Evolutionary conservation across 2,329 filamentous ascomycete genomes (phyloP).

Genomic region (Laburnicola sp.): DNA sequence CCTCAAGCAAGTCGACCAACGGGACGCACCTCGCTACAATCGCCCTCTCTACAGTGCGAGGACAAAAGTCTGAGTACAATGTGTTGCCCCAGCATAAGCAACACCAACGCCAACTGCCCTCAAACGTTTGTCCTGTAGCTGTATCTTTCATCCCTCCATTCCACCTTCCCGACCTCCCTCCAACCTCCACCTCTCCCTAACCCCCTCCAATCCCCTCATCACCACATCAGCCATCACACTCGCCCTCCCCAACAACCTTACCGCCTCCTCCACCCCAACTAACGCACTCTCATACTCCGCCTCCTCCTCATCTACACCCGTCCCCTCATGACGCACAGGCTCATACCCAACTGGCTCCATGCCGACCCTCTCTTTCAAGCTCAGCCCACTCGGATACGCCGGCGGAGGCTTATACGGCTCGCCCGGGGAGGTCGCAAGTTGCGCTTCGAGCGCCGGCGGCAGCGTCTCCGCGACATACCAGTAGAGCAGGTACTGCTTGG

Average conservation of each 20-base stretch:
- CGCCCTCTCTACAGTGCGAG: too few relatives aligned
- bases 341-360: constrained; percentile 50
- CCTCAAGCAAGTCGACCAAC: too few relatives aligned
- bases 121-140: too few relatives aligned
- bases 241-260: constrained; percentile 43
- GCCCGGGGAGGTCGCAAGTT: constrained; percentile 24
- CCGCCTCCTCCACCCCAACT: constrained; percentile 50
- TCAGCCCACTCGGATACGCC: constrained; percentile 41
- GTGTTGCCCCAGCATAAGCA: too few relatives aligned
- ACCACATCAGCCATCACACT: constrained; percentile 53
- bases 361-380: constrained; percentile 43
- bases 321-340: constrained; percentile 51
- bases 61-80: too few relatives aligned
- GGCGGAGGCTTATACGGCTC: constrained; percentile 45
- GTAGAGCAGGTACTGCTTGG: constrained; percentile 50
- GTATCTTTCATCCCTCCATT: constrained; percentile 1
- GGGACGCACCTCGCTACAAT: too few relatives aligned
- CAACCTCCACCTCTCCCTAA: constrained; percentile 41
- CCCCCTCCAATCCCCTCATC: constrained; percentile 49
- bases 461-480: constrained; percentile 55
- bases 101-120: too few relatives aligned
- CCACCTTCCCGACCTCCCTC: constrained; percentile 23
- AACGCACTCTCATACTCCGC: constrained; percentile 48
- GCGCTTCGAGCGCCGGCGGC: constrained; percentile 42
- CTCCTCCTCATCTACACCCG: constrained; percentile 55